Evolutionary conservation across 129 eudicot species (phyloP), one percentile per base, ranked within the genome.

Genomic region (Ambrosia trifida): DNA sequence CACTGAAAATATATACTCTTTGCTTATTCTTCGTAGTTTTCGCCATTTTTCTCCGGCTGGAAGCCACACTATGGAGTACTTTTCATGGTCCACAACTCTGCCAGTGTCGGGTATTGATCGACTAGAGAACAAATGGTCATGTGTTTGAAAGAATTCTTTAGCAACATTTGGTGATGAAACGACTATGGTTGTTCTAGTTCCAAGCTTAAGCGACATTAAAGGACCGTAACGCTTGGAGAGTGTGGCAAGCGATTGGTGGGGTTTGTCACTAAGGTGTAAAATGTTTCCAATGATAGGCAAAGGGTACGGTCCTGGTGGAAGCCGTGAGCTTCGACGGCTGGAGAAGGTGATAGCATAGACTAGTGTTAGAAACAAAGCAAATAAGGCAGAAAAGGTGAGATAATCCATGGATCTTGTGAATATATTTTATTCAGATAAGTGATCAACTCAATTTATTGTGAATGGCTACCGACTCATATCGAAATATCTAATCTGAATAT

Each of bases 301-400:
- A 11, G 59, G 81, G 59, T 33, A 65, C n/a, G 94, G 94, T 40
- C 93, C 89, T 1, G 89, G 93, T 0, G 87, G 93, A 11, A 84
- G 84, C 19, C 70, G 74, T 35, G 78, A 33, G 38, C 75, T 80
- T 40, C 44, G 71, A 31, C 66, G 72, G 41, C 74, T 5, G n/a
- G 33, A 66, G 64, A 33, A 30, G 51, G 44, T 67, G 20, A 68
- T 3, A 11, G 24, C 43, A 30, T 38, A 65, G 20, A 33, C 31
- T 11, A 57, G 59, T 58, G 70, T 60, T 51, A 47, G 13, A 19
- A 53, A 0, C 46, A 38, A 49, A 43, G 72, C 70, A 18, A 63
- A 44, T 12, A 50, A 3, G 14, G 62, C 4, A 51, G 56, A 36
- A 16, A 77, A 11, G 19, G 50, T 24, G 3, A 14, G 6, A 12